Base-by-base conservation (phyloP, 1,284 basidiomycete species). In the Thelephora terrestris region DNA sequence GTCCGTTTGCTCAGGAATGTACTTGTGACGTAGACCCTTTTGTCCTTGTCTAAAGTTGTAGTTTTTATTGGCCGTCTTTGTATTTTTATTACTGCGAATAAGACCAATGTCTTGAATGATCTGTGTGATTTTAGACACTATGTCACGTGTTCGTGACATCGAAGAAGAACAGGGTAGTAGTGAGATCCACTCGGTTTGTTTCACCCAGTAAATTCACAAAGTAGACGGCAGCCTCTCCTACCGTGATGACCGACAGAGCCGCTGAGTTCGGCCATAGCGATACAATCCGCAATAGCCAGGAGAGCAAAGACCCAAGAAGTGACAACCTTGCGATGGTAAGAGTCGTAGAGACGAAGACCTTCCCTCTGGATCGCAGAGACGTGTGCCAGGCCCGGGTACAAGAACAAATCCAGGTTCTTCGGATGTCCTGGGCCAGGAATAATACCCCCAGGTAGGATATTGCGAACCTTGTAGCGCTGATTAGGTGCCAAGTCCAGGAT, bases 171-270 rank as follows among this genome's bases (percentile, higher is more conserved):
- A 4, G 63, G 56, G 53, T 60, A 68, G 47, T 70, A 68, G 18
- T 62, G 60, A 10, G 49, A 45, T 17, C 39, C 53, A 7, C 49
- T 50, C 1, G 54, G 53, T 53, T 67, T 66, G 38, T 57, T 65
- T 5, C 61, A 55, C n/a, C 68, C 65, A 50, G 52, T 55, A 32
- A 61, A 51, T 20, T 46, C 35, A 55, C 67, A 70, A 43, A 54
- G 56, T 2, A 62, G 24, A 1, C 60, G 55, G 46, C 68, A 70
- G 3, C 58, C 61, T 42, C 56, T 44, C 10, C 37, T 43, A 12
- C 67, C 66, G 48, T 60, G 54, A 47, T 66, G 64, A 4, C 64
- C 63, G n/a, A n/a, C n/a, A n/a, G n/a, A n/a, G n/a, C n/a, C n/a
- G n/a, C n/a, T n/a, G n/a, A 24, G 65, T 61, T 20, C 53, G 48